These are phyloP conservation scores for Neopestalotiopsis sp. DNA, from an alignment of 2,329 filamentous ascomycete genomes.

Conservation along the genomic window DNA sequence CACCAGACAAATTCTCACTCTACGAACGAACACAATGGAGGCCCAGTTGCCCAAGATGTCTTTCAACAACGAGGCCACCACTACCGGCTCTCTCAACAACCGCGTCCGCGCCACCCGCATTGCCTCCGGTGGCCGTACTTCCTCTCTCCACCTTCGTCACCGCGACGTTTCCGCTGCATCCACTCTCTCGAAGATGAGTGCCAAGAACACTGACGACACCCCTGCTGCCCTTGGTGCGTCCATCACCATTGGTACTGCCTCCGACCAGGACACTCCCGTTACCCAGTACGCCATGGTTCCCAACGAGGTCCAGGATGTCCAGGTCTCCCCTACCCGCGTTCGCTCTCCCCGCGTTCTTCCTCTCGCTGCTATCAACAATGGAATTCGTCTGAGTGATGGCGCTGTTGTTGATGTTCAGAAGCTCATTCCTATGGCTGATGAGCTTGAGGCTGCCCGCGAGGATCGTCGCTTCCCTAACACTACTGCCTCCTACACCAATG, in stretches of 20 bases:
- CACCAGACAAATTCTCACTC: neutral
- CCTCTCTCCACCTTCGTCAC: neutral
- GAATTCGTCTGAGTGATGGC: too few species aligned
- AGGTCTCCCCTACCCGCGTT: neutral
- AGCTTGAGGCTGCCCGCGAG: conserved; percentile 37
- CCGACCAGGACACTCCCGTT: neutral
- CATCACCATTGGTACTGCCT: conserved; percentile 25
- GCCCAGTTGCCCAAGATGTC: neutral
- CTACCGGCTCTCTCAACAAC: neutral
- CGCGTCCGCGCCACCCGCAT: neutral
- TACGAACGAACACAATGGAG: neutral
- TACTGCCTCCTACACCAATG: conserved; percentile 31
- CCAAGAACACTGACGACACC: too few species aligned
- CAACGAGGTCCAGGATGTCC: neutral
- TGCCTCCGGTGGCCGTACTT: neutral
- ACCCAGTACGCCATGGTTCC: neutral
- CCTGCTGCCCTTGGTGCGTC: neutral
- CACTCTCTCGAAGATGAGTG: neutral
- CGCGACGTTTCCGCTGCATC: conserved; percentile 1
- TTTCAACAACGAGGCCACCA: neutral
- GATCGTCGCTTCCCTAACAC: conserved; percentile 40
- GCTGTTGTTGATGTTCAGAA: neutral
- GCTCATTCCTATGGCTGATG: conserved; percentile 33
- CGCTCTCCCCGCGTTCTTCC: neutral
- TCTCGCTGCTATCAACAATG: too few species aligned